Conservation (phyloP, 2,329 filamentous ascomycete genomes). For the Emmonsiellopsis sp. region DNA sequence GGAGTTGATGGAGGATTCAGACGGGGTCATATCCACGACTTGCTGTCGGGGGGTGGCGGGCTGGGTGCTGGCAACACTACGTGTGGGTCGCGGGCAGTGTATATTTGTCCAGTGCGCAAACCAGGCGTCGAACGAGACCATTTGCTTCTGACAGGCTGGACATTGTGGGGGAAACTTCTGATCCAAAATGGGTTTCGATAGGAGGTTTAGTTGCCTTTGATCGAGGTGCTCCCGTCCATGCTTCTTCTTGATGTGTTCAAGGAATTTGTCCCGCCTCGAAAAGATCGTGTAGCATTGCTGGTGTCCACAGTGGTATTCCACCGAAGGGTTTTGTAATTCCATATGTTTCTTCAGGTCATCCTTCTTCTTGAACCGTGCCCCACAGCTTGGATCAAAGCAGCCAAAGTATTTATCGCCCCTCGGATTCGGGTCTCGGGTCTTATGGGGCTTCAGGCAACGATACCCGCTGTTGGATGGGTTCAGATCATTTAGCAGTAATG, state of each 20-base stretch:
- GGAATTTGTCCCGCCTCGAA: background rate
- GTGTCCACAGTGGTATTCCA: background rate
- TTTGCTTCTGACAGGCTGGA: background rate
- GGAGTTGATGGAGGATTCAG: no score
- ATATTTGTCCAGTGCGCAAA: background rate
- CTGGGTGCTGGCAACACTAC: background rate
- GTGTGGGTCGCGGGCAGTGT: background rate
- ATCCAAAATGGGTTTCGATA: background rate
- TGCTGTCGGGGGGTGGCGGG: no score
- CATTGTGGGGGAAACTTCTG: background rate
- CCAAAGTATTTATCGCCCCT: conserved; percentile 12
- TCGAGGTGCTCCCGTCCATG: background rate
- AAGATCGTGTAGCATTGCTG: background rate
- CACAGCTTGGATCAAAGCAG: conserved; percentile 13
- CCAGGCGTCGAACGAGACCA: background rate
- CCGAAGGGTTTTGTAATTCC: background rate
- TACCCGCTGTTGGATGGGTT: background rate
- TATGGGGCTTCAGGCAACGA: background rate
- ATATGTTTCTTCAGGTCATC: conserved; percentile 3
- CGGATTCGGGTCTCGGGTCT: conserved; percentile 14
- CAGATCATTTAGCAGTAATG: background rate
- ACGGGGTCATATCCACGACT: no score
- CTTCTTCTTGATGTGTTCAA: background rate
- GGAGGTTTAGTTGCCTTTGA: background rate
- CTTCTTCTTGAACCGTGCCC: conserved; percentile 1